Base-by-base conservation (phyloP, 2,329 filamentous ascomycete species). In the Aspergillus sclerotialis region DNA sequence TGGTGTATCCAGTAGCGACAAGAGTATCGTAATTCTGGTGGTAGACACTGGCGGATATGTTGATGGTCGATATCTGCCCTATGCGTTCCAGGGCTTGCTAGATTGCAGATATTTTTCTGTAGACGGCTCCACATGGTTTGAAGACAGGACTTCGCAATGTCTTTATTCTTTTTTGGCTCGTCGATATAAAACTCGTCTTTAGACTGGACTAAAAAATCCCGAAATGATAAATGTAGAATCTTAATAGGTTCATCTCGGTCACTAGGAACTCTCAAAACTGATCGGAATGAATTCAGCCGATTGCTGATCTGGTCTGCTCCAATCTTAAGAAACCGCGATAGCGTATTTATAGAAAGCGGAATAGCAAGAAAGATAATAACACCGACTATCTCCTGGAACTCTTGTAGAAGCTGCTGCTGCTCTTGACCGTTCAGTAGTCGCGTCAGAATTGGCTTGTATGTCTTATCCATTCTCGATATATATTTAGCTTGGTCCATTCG, bases 161-260 rank as follows among this genome's bases (percentile, higher is more conserved):
- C 40, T 18, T 45, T 9, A 33, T 65, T 52, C 30, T 45, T 48
- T 7, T 36, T 27, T 36, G 44, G 52, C 42, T 60, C 48, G 30
- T 65, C 39, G 35, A 59, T 45, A 46, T 49, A 48, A 42, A 60
- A 53, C 17, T 31, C 32, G 39, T 43, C 53, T 14, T 43, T 17
- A 4, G 26, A 11, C 30, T 49, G 36, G 12, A 58, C 37, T 11
- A 58, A 49, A 33, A 52, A 58, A 38, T 60, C 52, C 30, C 51
- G 49, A 30, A 61, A 60, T 32, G 53, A 60, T 33, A 49, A 38
- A 39, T 56, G 50, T 10, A 53, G 37, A 4, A 55, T 21, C 15
- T 41, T 23, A 9, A 51, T 29, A 9, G 48, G 44, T 10, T 7
- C 9, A 17, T 35, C n/a, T 2, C n/a, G 8, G 10, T 37, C 26